A percentile compares a stretch with the other conserved stretches of the same genome.
These are phyloP conservation scores for Aspergillus melleus DNA, from an alignment of 2,329 filamentous ascomycete species.

Conservation along the genomic window DNA sequence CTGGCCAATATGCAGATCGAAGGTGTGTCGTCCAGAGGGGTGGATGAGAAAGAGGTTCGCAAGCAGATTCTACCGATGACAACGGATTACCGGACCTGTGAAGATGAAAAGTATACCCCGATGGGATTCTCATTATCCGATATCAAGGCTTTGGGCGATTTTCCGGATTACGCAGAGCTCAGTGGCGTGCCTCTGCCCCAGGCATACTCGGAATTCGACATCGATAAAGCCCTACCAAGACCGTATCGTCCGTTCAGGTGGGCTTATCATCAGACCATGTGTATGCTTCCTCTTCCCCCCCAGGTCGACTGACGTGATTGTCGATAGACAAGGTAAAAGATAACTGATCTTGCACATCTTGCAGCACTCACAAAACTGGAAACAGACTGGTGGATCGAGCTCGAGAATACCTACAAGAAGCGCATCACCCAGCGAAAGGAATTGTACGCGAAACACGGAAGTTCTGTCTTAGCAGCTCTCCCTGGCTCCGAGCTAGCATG, in stretches of 20 bases:
- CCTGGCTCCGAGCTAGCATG: slow-evolving; percentile 77
- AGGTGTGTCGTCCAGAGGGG: slow-evolving; percentile 21
- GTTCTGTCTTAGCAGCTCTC: slow-evolving; percentile 64
- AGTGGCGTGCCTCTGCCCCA: slow-evolving; percentile 72
- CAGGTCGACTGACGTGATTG: background rate
- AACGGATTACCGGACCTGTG: slow-evolving; percentile 39
- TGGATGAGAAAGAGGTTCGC: slow-evolving; percentile 34
- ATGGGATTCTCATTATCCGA: slow-evolving; percentile 72
- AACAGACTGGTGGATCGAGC: slow-evolving; percentile 83
- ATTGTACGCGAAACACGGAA: slow-evolving; percentile 64
- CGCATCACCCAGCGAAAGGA: slow-evolving; percentile 68
- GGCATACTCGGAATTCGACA: slow-evolving; percentile 65
- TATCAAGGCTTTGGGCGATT: slow-evolving; percentile 69
- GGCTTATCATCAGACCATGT: slow-evolving; percentile 89
- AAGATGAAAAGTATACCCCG: slow-evolving; percentile 54
- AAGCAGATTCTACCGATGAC: slow-evolving; percentile 43
- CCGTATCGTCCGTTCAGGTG: slow-evolving; percentile 82
- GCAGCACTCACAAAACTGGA: slow-evolving; percentile 76
- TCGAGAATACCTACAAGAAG: slow-evolving; percentile 69
- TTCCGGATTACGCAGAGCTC: slow-evolving; percentile 74
- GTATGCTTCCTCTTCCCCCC: slow-evolving; percentile 51
- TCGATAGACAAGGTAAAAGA: background rate
- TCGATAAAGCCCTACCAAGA: slow-evolving; percentile 66
- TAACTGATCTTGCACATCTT: background rate
- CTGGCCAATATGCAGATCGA: slow-evolving; percentile 36